Percentiles rank a stretch among this genome's conserved stretches.
Evolutionary conservation across 2,329 filamentous ascomycete genomes (phyloP).

Genomic region (Zalaria obscura): DNA sequence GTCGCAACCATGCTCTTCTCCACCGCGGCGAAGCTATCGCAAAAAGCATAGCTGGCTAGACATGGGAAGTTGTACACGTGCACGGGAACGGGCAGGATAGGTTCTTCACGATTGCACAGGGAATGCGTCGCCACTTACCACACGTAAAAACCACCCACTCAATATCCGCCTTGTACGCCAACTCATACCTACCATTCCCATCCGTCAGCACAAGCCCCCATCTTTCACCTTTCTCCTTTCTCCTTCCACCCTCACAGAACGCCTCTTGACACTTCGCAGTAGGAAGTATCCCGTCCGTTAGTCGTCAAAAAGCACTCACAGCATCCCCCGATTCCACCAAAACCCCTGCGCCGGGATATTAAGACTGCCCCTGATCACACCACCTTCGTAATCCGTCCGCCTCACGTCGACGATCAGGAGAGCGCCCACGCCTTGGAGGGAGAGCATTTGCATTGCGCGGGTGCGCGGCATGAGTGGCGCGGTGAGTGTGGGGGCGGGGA

Average conservation of each 20-base stretch:
- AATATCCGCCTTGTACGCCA: conserved; percentile 29
- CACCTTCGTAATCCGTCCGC: conserved; percentile 33
- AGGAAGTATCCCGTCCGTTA: background rate
- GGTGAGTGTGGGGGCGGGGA: conserved; percentile 23
- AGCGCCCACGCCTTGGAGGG: conserved; percentile 18
- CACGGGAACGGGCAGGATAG: too few relatives aligned
- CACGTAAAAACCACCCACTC: conserved; percentile 34
- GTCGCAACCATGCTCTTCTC: too few relatives aligned
- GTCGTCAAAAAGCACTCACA: conserved; percentile 9
- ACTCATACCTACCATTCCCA: conserved; percentile 17
- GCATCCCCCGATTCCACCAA: conserved; percentile 28
- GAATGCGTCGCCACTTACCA: conserved; percentile 14
- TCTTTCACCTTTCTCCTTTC: background rate
- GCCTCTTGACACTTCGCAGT: background rate
- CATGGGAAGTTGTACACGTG: too few relatives aligned
- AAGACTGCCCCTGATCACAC: conserved; percentile 28
- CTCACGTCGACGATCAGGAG: conserved; percentile 31
- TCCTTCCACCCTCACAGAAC: background rate
- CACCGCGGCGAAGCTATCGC: too few relatives aligned
- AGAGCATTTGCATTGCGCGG: conserved; percentile 20
- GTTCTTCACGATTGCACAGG: background rate
- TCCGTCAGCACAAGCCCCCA: background rate
- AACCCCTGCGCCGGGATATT: conserved; percentile 35
- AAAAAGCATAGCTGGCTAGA: too few relatives aligned
- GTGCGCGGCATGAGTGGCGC: conserved; percentile 24